Percentiles rank a stretch among this genome's conserved stretches.
Conservation (phyloP, 495 filamentous ascomycete species). For the Neurospora sp. region DNA sequence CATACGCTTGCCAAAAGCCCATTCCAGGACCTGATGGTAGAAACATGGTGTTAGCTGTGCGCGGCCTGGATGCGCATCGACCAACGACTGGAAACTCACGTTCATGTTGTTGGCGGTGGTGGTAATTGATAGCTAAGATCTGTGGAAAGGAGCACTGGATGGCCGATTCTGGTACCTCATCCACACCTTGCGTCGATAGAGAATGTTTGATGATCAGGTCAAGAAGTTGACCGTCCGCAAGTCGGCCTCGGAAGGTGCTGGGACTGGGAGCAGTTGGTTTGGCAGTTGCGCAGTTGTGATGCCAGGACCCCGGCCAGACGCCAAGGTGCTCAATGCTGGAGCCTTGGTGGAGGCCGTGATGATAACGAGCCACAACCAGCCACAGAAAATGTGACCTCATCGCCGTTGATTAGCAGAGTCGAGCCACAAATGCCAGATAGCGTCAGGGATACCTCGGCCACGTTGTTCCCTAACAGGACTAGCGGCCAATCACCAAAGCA, state of each 20-base stretch:
- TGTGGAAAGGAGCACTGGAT: not conserved
- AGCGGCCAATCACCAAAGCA: not conserved
- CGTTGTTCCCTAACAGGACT: not conserved
- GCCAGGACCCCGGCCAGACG: not conserved
- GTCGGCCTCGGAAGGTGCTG: not conserved
- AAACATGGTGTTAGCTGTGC: not conserved
- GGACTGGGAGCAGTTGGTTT: not conserved
- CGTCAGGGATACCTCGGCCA: not conserved
- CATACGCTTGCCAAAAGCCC: slow-evolving; percentile 98
- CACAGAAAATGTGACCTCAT: not conserved
- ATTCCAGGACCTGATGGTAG: slow-evolving; percentile 70
- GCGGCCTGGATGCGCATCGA: not conserved
- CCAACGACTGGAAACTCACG: slow-evolving; percentile 12
- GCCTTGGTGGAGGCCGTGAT: not conserved
- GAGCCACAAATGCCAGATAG: not conserved
- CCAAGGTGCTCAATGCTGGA: not conserved
- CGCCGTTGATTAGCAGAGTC: not conserved
- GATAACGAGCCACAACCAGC: not conserved
- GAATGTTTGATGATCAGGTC: not conserved
- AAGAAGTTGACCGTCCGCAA: not conserved
- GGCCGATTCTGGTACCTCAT: not conserved
- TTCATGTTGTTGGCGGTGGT: slow-evolving; percentile 19
- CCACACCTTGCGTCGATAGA: not conserved
- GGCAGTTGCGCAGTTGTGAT: not conserved
- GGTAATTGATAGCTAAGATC: not conserved